These are phyloP conservation scores for Huntiella abstrusa DNA, from an alignment of 2,329 filamentous ascomycete genomes.

Conservation along the genomic window DNA sequence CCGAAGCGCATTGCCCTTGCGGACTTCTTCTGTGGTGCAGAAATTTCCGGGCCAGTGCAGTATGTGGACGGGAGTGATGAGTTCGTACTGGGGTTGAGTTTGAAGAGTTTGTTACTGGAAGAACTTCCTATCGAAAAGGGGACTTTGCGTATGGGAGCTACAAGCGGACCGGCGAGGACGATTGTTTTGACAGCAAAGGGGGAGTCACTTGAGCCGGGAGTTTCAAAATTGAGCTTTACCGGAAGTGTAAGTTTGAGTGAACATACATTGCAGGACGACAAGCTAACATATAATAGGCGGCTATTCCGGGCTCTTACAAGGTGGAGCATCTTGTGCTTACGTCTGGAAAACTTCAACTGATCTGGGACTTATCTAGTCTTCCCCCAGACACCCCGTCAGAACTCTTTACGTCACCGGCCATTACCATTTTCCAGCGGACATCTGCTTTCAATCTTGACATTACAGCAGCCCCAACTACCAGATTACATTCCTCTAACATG, in stretches of 20 bases:
- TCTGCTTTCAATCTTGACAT: slow-evolving; percentile 46
- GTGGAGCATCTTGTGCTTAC: slow-evolving; percentile 53
- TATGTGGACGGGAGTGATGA: slow-evolving; percentile 28
- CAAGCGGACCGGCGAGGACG: slow-evolving; percentile 3
- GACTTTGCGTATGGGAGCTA: slow-evolving; percentile 4
- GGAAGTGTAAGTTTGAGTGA: slow-evolving; percentile 18
- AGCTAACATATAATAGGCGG: slow-evolving; percentile 25
- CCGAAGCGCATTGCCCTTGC: slow-evolving; percentile 50
- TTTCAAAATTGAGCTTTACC: slow-evolving; percentile 22
- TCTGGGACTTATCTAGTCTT: slow-evolving; percentile 41
- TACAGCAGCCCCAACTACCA: slow-evolving; percentile 44
- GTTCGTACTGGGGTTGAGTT: slow-evolving; percentile 13
- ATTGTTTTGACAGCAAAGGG: slow-evolving; percentile 13
- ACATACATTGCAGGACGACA: not conserved
- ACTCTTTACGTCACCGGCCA: slow-evolving; percentile 38
- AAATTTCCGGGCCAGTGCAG: slow-evolving; percentile 46
- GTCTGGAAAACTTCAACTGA: slow-evolving; percentile 43
- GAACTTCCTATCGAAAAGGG: slow-evolving; percentile 7
- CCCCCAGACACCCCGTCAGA: slow-evolving; percentile 28
- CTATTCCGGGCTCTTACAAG: slow-evolving; percentile 54
- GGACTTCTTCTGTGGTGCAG: slow-evolving; percentile 54
- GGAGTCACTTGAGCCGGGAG: slow-evolving; percentile 29
- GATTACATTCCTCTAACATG: slow-evolving; percentile 61
- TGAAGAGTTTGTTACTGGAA: slow-evolving; percentile 8
- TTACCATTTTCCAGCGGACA: slow-evolving; percentile 55